These are phyloP conservation scores for Cladorrhinum sp. DNA, from an alignment of 2,329 filamentous ascomycete species.

Conservation along the genomic window DNA sequence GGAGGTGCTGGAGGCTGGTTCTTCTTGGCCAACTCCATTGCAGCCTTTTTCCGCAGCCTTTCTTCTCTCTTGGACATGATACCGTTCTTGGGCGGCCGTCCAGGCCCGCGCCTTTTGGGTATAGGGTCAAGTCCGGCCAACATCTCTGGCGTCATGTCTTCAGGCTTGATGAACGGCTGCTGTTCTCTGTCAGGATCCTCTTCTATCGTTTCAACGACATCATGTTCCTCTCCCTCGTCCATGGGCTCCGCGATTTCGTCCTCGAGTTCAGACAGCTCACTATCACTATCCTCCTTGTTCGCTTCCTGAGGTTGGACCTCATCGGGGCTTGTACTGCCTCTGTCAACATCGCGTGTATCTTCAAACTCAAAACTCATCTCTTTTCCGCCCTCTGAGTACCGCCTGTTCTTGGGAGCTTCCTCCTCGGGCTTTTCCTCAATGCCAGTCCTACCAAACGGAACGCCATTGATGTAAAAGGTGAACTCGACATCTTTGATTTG, in stretches of 20 bases:
- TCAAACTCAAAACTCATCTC: constrained; percentile 75
- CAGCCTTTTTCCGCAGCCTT: constrained; percentile 59
- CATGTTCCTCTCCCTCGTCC: constrained; percentile 31
- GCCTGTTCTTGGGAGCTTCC: constrained; percentile 40
- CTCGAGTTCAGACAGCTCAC: constrained; percentile 31
- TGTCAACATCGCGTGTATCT: constrained; percentile 55
- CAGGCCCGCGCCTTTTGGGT: constrained; percentile 69
- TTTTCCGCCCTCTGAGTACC: constrained; percentile 57
- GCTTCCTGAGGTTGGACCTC: constrained; percentile 31
- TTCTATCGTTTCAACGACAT: constrained; percentile 31
- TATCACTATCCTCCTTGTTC: constrained; percentile 31
- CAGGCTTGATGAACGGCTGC: constrained; percentile 21
- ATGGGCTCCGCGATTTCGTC: constrained; percentile 32
- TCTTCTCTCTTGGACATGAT: constrained; percentile 78
- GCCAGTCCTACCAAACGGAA: constrained; percentile 55
- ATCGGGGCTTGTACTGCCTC: constrained; percentile 54
- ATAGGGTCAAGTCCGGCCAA: constrained; percentile 33
- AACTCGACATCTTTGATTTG: constrained; percentile 71
- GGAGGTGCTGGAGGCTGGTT: constrained; percentile 46
- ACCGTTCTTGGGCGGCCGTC: constrained; percentile 78
- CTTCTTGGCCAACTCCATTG: constrained; percentile 51
- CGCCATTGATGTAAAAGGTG: constrained; percentile 64
- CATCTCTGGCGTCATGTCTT: constrained; percentile 27
- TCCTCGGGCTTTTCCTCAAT: constrained; percentile 52
- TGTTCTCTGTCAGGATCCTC: not conserved